Evolutionary conservation across 768 basidiomycete genomes (phyloP), one percentile per base, ranked within the genome.

Genomic region (Rhizopogon rudus): DNA sequence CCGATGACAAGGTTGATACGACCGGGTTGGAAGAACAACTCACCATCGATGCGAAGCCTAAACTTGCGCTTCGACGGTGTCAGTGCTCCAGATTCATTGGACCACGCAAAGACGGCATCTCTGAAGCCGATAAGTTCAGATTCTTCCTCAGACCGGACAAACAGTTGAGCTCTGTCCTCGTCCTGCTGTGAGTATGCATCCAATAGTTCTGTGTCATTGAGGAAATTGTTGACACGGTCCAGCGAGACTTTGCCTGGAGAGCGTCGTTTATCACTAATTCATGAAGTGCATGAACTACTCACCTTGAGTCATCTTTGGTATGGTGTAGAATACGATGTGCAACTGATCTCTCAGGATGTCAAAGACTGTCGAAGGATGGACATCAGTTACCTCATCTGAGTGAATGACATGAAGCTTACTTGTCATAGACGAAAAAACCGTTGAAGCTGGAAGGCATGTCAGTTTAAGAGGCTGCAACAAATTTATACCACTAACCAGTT

Each of bases 1-100:
- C 85, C 84, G 40, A 85, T 69, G 9, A 86, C 76, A 48, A 84
- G 69, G 57, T 86, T 86, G 51, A 84, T 75, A 55, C 70, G 61
- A 14, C 78, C 77, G 9, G 66, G 74, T 58, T 75, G 75, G 75
- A 88, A 88, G 5, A 75, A 44, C 1, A 87, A 57, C 43, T 84
- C 79, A n/a, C 73, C 81, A 0, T 78, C 72, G 44, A 86, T 72
- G 9, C 67, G 69, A 8, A 88, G 74, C 16, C 66, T 65, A 65
- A 83, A 86, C 42, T 66, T 74, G 28, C 81, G 73, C 37, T 72
- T 61, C 33, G 51, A 56, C 13, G 54, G 60, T 16, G 60, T 61
- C 29, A 59, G 31, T 9, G 58, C 40, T 2, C 60, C 58, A 28
- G 40, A 20, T 5, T 61, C 60, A 20, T 40, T 56, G 16, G 60